These are phyloP conservation scores for Ilex asprella DNA, from an alignment of 257 asterid genomes.

Conservation along the genomic window DNA sequence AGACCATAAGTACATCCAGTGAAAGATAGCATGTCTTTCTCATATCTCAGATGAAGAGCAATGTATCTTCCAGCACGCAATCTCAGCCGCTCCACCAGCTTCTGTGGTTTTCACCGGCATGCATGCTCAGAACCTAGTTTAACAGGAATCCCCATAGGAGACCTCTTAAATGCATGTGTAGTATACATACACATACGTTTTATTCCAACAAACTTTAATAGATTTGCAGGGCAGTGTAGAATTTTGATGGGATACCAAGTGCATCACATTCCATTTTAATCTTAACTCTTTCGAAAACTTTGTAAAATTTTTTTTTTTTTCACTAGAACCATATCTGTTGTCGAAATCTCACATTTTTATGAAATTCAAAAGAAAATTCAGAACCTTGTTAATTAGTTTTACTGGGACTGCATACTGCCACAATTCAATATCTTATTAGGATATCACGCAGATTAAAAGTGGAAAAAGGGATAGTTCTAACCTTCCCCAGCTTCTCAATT, in stretches of 20 bases:
- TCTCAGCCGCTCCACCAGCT: constrained; percentile 82
- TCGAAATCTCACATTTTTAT: too few species aligned
- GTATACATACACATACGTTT: neutral
- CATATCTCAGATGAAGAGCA: constrained; percentile 92
- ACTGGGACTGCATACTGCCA: neutral
- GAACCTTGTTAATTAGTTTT: neutral
- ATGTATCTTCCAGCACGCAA: constrained; percentile 66
- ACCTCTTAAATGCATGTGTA: constrained; percentile 46
- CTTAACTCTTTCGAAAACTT: too few species aligned
- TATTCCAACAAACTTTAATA: too few species aligned
- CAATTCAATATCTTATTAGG: neutral
- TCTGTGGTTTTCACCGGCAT: constrained; percentile 89
- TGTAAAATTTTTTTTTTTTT: too few species aligned
- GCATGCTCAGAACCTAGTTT: constrained; percentile 73
- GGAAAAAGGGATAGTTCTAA: constrained; percentile 25
- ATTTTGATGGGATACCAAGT: too few species aligned
- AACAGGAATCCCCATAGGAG: constrained; percentile 56
- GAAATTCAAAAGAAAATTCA: neutral
- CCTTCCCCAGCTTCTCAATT: constrained; percentile 83
- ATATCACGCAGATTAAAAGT: too few species aligned
- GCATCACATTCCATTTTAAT: too few species aligned
- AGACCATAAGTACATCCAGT: constrained; percentile 95
- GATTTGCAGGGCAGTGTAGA: too few species aligned
- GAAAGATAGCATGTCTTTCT: constrained; percentile 94
- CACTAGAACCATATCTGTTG: too few species aligned